Evolutionary conservation across 2,329 filamentous ascomycete species (phyloP), one percentile per base, ranked within the genome.

Genomic region (Hypoxylon sp.): DNA sequence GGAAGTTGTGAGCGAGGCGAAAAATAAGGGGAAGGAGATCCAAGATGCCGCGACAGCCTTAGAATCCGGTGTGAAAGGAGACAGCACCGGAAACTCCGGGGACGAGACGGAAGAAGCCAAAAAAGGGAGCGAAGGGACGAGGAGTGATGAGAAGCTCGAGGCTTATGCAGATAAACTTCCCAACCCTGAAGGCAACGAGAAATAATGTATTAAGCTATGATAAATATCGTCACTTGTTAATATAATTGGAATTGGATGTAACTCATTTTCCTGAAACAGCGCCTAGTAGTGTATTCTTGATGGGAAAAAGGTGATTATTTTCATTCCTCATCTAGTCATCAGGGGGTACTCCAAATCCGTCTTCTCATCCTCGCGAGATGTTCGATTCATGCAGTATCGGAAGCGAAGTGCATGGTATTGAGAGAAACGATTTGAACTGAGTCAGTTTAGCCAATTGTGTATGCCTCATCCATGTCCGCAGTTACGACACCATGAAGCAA

Each of bases 131-230:
- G 31, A 68, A 15, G 52, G 35, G n/a, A 67, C 62, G n/a, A 17
- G 62, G 42, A 64, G 39, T 24, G 58, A 70, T 2, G 68, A 73
- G 47, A 65, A 73, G 29, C 69, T 77, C 2, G 71, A 70, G 29
- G 73, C 73, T 5, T 78, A 78, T 53, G 69, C 65, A 11, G 68
- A 77, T 39, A 78, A 77, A 50, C 65, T 78, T 2, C 76, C 76
- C 2, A 73, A 71, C 0, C 76, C 75, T 6, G 70, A 76, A 15
- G 74, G 75, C 19, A 67, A 35, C 37, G 37, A 15, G 7, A 53
- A 67, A 39, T 71, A 57, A 69, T 37, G 32, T 15, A 54, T 11
- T 13, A 50, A 44, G 32, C 13, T 19, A 50, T 15, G 29, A 39
- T 55, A 24, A 57, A 31, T 17, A 57, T 50, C 17, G n/a, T 31